A percentile compares a stretch with the other conserved stretches of the same genome.
phyloP scores from a whole-genome alignment of 73 alveolate genomes.

The Tetrahymena borealis region DNA sequence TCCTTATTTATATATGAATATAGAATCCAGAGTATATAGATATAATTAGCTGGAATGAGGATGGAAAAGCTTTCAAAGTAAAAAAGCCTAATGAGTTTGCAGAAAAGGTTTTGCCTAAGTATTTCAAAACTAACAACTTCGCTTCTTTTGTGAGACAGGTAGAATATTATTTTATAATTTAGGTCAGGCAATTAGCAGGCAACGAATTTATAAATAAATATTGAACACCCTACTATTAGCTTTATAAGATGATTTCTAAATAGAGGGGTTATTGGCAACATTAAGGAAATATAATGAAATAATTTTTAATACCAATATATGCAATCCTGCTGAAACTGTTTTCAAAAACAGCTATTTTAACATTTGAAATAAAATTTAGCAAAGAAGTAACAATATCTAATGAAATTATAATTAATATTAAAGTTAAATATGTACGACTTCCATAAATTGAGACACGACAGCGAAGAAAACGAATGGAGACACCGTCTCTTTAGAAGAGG shows the following conservation, averaged over 20 bases:
- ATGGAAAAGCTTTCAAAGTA: conserved; percentile 83
- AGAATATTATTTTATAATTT: too few relatives aligned
- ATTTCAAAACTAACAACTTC: conserved; percentile 90
- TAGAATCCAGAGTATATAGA: conserved; percentile 69
- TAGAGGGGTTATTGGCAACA: too few relatives aligned
- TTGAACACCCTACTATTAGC: too few relatives aligned
- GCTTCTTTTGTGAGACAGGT: conserved; percentile 92
- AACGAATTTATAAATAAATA: too few relatives aligned
- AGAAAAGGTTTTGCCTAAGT: conserved; percentile 85
- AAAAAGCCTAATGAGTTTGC: conserved; percentile 80
- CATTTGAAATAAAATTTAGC: background rate
- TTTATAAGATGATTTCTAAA: too few relatives aligned
- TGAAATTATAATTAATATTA: conserved; percentile 25
- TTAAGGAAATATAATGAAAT: too few relatives aligned
- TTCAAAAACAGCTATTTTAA: too few relatives aligned
- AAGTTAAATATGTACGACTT: conserved; percentile 85
- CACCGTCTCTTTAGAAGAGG: conserved; percentile 31
- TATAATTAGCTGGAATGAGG: conserved; percentile 91
- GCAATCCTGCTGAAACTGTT: too few relatives aligned
- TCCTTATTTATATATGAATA: background rate
- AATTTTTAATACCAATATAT: too few relatives aligned
- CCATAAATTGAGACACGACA: conserved; percentile 56
- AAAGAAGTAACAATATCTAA: background rate
- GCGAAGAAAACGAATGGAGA: conserved; percentile 33
- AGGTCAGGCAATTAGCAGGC: too few relatives aligned